Conservation (phyloP, 495 filamentous ascomycete species). For the Penicillium verhagenii region DNA sequence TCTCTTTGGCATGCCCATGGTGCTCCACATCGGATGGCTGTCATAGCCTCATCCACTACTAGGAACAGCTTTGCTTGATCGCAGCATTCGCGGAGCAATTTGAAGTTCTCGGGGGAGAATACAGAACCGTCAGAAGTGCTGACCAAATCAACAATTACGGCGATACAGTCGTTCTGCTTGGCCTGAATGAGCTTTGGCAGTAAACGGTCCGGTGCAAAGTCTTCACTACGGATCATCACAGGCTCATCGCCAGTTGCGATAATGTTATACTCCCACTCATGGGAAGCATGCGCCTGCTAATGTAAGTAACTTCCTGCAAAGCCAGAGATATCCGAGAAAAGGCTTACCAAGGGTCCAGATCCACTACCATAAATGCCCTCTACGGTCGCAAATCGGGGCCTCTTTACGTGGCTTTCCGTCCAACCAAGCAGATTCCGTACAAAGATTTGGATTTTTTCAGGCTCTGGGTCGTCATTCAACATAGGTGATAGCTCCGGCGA, state of each 20-base stretch:
- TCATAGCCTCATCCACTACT: conserved; percentile 7
- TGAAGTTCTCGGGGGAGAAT: not conserved
- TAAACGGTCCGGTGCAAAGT: too few species aligned
- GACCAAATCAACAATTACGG: conserved; percentile 4
- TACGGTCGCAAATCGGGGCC: conserved; percentile 4
- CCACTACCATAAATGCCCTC: conserved; percentile 6
- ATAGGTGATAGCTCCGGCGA: conserved; percentile 1
- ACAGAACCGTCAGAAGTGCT: conserved; percentile 4
- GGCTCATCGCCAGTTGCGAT: conserved; percentile 6
- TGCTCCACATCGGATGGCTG: conserved; percentile 6
- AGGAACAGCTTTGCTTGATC: not conserved
- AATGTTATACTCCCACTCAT: conserved; percentile 8
- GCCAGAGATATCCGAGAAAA: too few species aligned
- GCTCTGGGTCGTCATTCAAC: conserved; percentile 5
- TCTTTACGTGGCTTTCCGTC: not conserved
- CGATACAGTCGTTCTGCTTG: conserved; percentile 1
- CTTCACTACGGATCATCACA: too few species aligned
- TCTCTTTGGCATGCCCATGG: conserved; percentile 3
- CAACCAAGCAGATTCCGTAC: conserved; percentile 2
- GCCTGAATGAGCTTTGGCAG: conserved; percentile 1
- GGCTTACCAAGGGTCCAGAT: conserved; percentile 6
- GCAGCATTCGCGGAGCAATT: not conserved
- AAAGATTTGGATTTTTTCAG: conserved; percentile 1
- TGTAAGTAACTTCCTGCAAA: not conserved
- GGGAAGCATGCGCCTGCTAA: conserved; percentile 1